Base-by-base conservation (phyloP, 140 eudicot genomes). In the Erigeron philadelphicus region DNA sequence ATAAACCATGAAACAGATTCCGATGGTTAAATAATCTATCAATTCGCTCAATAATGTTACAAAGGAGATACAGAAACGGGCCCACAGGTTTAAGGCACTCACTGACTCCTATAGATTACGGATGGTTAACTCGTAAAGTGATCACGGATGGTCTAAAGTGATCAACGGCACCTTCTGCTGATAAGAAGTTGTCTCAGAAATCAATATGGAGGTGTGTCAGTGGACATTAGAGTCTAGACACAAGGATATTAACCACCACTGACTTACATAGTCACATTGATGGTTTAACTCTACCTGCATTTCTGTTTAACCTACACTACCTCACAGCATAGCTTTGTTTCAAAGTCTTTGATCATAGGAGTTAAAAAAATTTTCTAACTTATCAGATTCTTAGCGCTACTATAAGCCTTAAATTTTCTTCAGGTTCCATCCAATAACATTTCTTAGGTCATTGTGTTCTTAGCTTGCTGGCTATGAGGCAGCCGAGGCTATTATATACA, bases 21-120 rank as follows among this genome's bases (percentile, higher is more conserved):
- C 17, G 16, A 50, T 18, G 16, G 21, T 50, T 50, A n/a, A 49
- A 49, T 0, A n/a, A 1, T 13, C 19, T 55, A 16, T 31, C 38
- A 21, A 43, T 17, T 42, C 9, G 50, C 54, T 64, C 25, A 61
- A 42, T 5, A 43, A 64, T 43, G 41, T 12, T 16, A 17, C 69
- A 17, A 43, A 17, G 17, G 17, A 25, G 43, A 64, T 17, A 9
- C 45, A 11, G 68, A 9, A 64, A 64, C 53, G 31, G 69, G 16
- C 53, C 43, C 68, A 43, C 15, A 8, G 42, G 31, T 43, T 61
- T 61, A 11, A 12, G 46, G 6, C 18, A 8, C 40, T 40, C 48
- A n/a, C 40, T 61, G 23, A 61, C 49, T 31, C 7, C 67, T 61
- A 61, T 50, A 50, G 48, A 40, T 35, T 61, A 61, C 40, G 67